phyloP scores from a whole-genome alignment of 2,329 filamentous ascomycete species.

The Chaetomiaceae sp. region DNA sequence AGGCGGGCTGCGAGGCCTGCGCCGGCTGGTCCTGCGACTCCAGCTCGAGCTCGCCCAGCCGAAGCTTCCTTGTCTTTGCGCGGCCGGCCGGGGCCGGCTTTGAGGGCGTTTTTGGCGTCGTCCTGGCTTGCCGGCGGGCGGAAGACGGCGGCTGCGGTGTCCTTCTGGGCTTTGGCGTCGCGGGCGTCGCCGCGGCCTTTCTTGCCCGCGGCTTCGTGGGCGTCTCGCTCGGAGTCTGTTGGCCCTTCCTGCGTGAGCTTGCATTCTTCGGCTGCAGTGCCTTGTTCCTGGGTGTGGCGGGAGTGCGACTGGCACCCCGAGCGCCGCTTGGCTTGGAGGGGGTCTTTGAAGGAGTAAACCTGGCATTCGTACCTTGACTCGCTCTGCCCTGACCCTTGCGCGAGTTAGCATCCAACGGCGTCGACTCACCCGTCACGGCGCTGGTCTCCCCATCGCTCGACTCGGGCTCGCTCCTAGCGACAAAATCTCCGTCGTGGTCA shows the following conservation, averaged over 20 bases:
- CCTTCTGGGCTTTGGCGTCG: slow-evolving; percentile 6
- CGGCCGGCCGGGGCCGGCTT: not conserved
- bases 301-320: slow-evolving; percentile 14
- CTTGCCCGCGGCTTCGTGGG: slow-evolving; percentile 8
- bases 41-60: slow-evolving; percentile 5
- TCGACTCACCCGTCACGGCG: slow-evolving; percentile 15
- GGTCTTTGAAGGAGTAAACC: slow-evolving; percentile 6
- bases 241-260: slow-evolving; percentile 24
- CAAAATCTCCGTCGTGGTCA: slow-evolving; percentile 29
- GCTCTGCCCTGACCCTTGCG: slow-evolving; percentile 18
- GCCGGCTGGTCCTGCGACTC: not conserved
- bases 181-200: slow-evolving; percentile 7
- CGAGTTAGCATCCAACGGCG: slow-evolving; percentile 13
- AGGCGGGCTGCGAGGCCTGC: not conserved
- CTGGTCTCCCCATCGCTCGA: slow-evolving; percentile 24
- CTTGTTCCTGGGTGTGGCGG: slow-evolving; percentile 13
- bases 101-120: not conserved
- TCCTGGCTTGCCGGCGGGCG: not conserved
- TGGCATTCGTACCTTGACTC: slow-evolving; percentile 26
- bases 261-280: slow-evolving; percentile 5
- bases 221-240: slow-evolving; percentile 11
- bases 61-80: slow-evolving; percentile 1
- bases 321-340: slow-evolving; percentile 6
- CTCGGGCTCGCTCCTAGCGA: slow-evolving; percentile 26
- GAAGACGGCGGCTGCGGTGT: slow-evolving; percentile 4